phyloP scores from a whole-genome alignment of 1,284 basidiomycete genomes.

The Tylopilus orsonianus region DNA sequence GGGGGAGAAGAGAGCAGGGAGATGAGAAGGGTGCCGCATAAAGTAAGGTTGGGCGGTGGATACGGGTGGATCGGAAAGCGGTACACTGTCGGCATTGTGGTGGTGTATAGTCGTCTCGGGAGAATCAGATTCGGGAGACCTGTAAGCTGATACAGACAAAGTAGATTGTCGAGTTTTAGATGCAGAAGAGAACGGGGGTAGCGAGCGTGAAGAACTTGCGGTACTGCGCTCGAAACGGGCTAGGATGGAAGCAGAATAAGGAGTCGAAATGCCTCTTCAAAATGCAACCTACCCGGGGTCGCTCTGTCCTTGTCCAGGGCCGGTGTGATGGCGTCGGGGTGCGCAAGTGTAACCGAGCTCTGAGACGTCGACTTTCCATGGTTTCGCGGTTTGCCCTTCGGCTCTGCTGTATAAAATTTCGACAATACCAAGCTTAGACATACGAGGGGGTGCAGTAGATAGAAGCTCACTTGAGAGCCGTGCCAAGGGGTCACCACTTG shows the following conservation, averaged over 20 bases:
- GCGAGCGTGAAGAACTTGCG: conserved; percentile 12
- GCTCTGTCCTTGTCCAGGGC: conserved; percentile 3
- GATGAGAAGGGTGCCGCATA: conserved; percentile 22
- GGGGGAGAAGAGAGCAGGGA: conserved; percentile 16
- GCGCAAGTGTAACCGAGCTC: not conserved
- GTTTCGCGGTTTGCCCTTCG: conserved; percentile 9
- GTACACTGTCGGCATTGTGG: not conserved
- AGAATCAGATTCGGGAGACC: conserved; percentile 10
- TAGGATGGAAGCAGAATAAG: conserved; percentile 11
- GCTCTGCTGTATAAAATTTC: conserved; percentile 8
- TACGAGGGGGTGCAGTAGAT: conserved; percentile 4
- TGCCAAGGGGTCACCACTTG: not conserved
- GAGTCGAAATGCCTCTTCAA: not conserved
- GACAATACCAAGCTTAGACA: conserved; percentile 11
- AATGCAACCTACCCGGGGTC: conserved; percentile 15
- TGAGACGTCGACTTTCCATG: conserved; percentile 11
- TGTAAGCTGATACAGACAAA: conserved; percentile 5
- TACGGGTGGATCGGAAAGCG: conserved; percentile 2
- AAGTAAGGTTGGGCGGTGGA: conserved; percentile 5
- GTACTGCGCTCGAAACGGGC: conserved; percentile 10
- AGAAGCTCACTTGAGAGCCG: conserved; percentile 23
- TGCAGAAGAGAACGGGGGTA: conserved; percentile 3
- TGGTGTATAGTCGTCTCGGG: conserved; percentile 1
- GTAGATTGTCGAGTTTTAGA: conserved; percentile 12
- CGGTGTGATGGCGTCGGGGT: conserved; percentile 2